These are phyloP conservation scores for Streptanthus diversifolius DNA, from an alignment of 345 rosid genomes.

Conservation along the genomic window DNA sequence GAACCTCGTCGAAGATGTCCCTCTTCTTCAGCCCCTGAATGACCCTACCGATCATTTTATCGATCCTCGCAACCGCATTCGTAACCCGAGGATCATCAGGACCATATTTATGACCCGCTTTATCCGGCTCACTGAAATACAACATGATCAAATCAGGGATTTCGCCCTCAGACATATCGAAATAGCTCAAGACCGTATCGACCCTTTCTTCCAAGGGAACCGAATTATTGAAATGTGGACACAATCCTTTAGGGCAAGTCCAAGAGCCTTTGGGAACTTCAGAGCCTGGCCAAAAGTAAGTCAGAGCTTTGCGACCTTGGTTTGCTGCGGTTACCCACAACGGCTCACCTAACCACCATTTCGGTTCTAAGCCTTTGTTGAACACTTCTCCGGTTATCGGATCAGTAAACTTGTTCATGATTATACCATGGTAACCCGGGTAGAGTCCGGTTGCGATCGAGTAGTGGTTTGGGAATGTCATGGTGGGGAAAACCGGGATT, in stretches of 20 bases:
- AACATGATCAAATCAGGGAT: conserved; percentile 61
- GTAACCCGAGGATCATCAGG: conserved; percentile 79
- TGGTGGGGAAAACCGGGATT: conserved; percentile 84
- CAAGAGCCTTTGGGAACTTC: conserved; percentile 85
- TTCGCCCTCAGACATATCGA: conserved; percentile 56
- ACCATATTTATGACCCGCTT: conserved; percentile 69
- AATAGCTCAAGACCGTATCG: conserved; percentile 59
- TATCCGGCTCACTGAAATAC: conserved; percentile 88
- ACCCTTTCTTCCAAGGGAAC: conserved; percentile 73
- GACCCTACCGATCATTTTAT: conserved; percentile 63
- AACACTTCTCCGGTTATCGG: conserved; percentile 53
- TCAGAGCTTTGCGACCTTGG: conserved; percentile 67
- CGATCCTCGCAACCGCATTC: conserved; percentile 51
- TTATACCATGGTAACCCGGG: conserved; percentile 80
- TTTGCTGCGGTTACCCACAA: conserved; percentile 83
- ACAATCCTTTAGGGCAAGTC: conserved; percentile 61
- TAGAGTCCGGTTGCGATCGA: conserved; percentile 91
- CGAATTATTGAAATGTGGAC: conserved; percentile 50
- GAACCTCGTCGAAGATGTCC: conserved; percentile 71
- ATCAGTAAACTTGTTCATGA: conserved; percentile 61
- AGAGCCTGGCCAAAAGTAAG: conserved; percentile 90
- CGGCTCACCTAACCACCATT: conserved; percentile 97
- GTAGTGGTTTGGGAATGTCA: conserved; percentile 90
- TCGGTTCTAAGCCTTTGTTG: conserved; percentile 62
- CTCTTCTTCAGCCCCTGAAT: conserved; percentile 66